Conservation (phyloP, 805 yeast genomes). For the Cyberlindnera subsufficiens region DNA sequence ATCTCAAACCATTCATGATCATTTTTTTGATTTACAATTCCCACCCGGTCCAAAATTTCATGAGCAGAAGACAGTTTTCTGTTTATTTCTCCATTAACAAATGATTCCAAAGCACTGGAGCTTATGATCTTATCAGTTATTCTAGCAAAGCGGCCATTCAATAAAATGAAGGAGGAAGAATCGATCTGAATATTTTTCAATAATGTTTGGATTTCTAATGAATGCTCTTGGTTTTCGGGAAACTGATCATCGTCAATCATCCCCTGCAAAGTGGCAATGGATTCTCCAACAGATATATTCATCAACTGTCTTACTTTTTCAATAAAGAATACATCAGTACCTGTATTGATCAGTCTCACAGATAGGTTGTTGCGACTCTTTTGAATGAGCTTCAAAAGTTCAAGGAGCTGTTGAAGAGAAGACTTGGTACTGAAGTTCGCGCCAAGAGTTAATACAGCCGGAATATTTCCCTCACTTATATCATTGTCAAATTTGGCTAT, state of each 20-base stretch:
- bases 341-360: constrained; percentile 31
- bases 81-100: constrained; percentile 41
- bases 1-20: constrained; percentile 42
- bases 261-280: constrained; percentile 9
- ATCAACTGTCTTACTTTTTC: constrained; percentile 16
- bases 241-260: constrained; percentile 9
- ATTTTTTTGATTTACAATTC: constrained; percentile 9
- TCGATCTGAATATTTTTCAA: constrained; percentile 29
- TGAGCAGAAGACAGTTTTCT: constrained; percentile 35
- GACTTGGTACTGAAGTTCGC: constrained; percentile 44
- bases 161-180: constrained; percentile 33
- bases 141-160: constrained; percentile 50
- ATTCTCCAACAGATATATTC: constrained; percentile 10
- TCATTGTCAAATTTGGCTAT: constrained; percentile 17
- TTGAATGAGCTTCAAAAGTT: constrained; percentile 26
- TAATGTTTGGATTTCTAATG: constrained; percentile 10
- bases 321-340: constrained; percentile 13
- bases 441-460: constrained; percentile 42
- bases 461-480: constrained; percentile 11
- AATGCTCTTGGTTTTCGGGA: constrained; percentile 5
- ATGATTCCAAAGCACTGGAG: constrained; percentile 27
- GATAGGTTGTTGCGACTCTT: constrained; percentile 27
- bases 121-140: constrained; percentile 24
- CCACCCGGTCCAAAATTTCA: constrained; percentile 15
- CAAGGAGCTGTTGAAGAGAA: constrained; percentile 39